These are phyloP conservation scores for Talaromyces sp. DNA, from an alignment of 2,329 filamentous ascomycete genomes.

Conservation along the genomic window DNA sequence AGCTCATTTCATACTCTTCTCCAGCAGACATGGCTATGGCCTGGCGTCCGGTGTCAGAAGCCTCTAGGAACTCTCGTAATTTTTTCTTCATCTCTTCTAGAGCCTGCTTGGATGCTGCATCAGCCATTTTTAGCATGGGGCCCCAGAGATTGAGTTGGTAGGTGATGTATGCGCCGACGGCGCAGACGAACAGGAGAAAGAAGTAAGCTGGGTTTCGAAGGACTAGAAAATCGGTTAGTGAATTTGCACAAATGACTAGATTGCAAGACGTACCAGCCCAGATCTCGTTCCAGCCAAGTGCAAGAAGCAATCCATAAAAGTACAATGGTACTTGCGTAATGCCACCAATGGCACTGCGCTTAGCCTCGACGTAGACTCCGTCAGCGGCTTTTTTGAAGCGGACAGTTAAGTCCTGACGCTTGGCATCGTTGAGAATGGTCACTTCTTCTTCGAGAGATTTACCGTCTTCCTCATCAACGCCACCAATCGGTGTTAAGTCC, in stretches of 20 bases:
- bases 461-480: slow-evolving; percentile 89
- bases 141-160: slow-evolving; percentile 94
- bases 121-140: slow-evolving; percentile 91
- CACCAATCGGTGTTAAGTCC: slow-evolving; percentile 81
- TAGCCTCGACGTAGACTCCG: slow-evolving; percentile 96
- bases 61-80: slow-evolving; percentile 83
- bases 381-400: slow-evolving; percentile 98
- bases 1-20: slow-evolving; percentile 59
- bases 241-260: background rate
- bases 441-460: slow-evolving; percentile 96
- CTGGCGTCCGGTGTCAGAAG: slow-evolving; percentile 77
- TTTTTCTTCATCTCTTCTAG: slow-evolving; percentile 88
- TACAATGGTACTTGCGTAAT: slow-evolving; percentile 92
- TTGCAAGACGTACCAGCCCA: slow-evolving; percentile 67
- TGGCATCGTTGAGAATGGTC: slow-evolving; percentile 85
- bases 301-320: slow-evolving; percentile 84
- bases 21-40: slow-evolving; percentile 69
- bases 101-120: slow-evolving; percentile 81
- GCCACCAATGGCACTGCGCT: slow-evolving; percentile 91
- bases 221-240: slow-evolving; percentile 54
- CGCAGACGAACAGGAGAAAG: slow-evolving; percentile 74
- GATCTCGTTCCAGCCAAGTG: slow-evolving; percentile 98
- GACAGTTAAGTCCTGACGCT: slow-evolving; percentile 85
- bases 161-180: slow-evolving; percentile 76
- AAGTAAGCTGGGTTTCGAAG: slow-evolving; percentile 92